A percentile compares a stretch with the other conserved stretches of the same genome.
Conservation (phyloP, 2,329 filamentous ascomycete genomes). For the Boeremia exigua region DNA sequence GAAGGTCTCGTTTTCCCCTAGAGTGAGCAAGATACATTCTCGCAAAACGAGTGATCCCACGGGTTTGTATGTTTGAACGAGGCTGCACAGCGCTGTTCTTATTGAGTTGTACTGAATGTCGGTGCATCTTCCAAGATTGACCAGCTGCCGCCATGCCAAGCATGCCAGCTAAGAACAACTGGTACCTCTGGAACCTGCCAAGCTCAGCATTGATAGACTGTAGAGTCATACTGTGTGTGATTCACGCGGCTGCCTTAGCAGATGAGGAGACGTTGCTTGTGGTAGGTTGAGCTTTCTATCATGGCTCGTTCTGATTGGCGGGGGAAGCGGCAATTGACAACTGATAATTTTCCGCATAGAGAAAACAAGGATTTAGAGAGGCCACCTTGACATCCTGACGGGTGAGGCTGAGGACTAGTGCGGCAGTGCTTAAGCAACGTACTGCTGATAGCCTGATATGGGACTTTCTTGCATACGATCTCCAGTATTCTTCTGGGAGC, state of each 20-base stretch:
- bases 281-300: not conserved
- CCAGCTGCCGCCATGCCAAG: not conserved
- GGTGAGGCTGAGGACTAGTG: constrained; percentile 17
- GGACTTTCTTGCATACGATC: not conserved
- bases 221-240: not conserved
- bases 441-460: constrained; percentile 4
- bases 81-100: too few species aligned
- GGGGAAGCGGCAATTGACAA: not conserved
- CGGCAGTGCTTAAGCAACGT: not conserved
- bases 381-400: constrained; percentile 16
- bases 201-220: not conserved
- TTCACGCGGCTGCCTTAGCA: not conserved
- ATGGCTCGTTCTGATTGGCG: constrained; percentile 4
- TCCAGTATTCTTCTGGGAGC: not conserved
- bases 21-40: too few species aligned
- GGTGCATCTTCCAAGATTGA: too few species aligned
- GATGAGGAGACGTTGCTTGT: not conserved
- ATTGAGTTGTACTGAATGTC: too few species aligned
- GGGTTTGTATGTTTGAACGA: too few species aligned
- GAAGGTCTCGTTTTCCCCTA: too few species aligned
- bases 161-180: not conserved
- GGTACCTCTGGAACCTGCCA: not conserved
- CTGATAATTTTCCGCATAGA: constrained; percentile 1
- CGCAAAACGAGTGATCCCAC: too few species aligned
- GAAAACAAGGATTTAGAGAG: constrained; percentile 11